Evolutionary conservation across 2,329 filamentous ascomycete genomes (phyloP).

Genomic region (Paracoccidioides lutzii): DNA sequence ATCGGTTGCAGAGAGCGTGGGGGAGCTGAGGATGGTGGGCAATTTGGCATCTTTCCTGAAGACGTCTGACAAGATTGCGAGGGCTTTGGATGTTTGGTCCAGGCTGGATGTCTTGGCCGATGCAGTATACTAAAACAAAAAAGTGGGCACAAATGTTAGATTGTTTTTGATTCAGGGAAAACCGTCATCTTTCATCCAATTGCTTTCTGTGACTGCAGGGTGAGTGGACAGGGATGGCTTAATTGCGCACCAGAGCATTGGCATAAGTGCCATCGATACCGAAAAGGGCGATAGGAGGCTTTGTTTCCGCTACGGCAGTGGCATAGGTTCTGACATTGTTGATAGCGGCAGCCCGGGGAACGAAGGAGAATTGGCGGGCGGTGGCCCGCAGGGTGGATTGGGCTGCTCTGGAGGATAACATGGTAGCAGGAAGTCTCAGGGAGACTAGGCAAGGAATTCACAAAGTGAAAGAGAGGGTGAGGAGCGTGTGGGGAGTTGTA

Average conservation of each 20-base stretch:
- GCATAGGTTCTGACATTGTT: slow-evolving; percentile 61
- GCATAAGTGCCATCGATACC: slow-evolving; percentile 97
- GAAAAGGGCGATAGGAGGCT: slow-evolving; percentile 82
- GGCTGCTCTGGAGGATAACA: slow-evolving; percentile 45
- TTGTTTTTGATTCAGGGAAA: neutral
- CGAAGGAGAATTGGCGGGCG: slow-evolving; percentile 30
- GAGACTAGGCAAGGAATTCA: neutral
- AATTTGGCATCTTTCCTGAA: slow-evolving; percentile 80
- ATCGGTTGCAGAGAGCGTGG: slow-evolving; percentile 64
- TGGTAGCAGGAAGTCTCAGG: slow-evolving; percentile 21
- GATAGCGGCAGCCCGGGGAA: slow-evolving; percentile 27
- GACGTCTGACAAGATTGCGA: slow-evolving; percentile 56
- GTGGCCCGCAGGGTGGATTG: slow-evolving; percentile 45
- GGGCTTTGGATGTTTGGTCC: slow-evolving; percentile 70
- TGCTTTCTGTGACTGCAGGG: slow-evolving; percentile 4
- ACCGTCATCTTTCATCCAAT: slow-evolving; percentile 3
- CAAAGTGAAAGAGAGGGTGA: neutral
- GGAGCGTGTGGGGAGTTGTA: neutral
- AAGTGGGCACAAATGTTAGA: neutral
- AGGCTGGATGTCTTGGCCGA: slow-evolving; percentile 77
- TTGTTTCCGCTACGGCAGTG: slow-evolving; percentile 52
- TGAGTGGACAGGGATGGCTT: slow-evolving; percentile 2
- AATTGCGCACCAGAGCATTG: slow-evolving; percentile 74
- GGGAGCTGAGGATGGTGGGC: slow-evolving; percentile 57
- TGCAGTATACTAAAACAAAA: slow-evolving; percentile 67